A percentile compares a stretch with the other conserved stretches of the same genome.
Evolutionary conservation across 768 basidiomycete genomes (phyloP).

Genomic region (Butyriboletus loyo): DNA sequence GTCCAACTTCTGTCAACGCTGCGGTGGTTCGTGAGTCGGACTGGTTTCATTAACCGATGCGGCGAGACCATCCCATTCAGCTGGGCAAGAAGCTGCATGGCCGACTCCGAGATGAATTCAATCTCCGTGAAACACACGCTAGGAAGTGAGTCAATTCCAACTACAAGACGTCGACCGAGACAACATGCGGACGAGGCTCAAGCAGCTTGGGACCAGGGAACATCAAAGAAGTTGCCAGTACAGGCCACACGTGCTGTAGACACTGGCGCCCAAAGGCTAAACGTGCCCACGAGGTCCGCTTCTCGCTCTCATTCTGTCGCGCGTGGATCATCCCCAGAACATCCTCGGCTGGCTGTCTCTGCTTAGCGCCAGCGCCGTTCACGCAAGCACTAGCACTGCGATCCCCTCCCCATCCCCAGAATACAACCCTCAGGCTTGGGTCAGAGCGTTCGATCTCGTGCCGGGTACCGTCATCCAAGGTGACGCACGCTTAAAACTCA

Average conservation of each 20-base stretch:
- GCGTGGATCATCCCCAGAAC: not conserved
- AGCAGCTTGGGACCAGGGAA: too few relatives aligned
- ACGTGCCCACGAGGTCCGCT: not conserved
- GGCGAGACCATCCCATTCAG: not conserved
- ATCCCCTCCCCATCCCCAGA: too few relatives aligned
- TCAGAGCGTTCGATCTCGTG: not conserved
- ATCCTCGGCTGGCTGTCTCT: not conserved
- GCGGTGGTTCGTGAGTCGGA: too few relatives aligned
- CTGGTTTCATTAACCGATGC: not conserved
- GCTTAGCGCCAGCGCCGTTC: not conserved
- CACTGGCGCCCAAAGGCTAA: too few relatives aligned
- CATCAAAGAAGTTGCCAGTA: too few relatives aligned
- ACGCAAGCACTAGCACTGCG: not conserved
- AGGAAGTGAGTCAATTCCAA: too few relatives aligned
- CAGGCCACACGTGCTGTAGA: too few relatives aligned
- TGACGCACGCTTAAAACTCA: not conserved
- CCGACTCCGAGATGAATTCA: too few relatives aligned
- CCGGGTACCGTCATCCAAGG: not conserved
- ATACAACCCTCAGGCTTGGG: not conserved
- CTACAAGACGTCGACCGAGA: too few relatives aligned
- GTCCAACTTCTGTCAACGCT: not conserved
- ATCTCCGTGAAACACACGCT: too few relatives aligned
- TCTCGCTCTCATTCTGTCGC: not conserved
- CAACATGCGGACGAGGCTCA: too few relatives aligned
- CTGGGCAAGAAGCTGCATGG: too few relatives aligned